A percentile compares a stretch with the other conserved stretches of the same genome.
Evolutionary conservation across 148 eudicot species (phyloP).

Genomic region (Rhododendron ovatum): DNA sequence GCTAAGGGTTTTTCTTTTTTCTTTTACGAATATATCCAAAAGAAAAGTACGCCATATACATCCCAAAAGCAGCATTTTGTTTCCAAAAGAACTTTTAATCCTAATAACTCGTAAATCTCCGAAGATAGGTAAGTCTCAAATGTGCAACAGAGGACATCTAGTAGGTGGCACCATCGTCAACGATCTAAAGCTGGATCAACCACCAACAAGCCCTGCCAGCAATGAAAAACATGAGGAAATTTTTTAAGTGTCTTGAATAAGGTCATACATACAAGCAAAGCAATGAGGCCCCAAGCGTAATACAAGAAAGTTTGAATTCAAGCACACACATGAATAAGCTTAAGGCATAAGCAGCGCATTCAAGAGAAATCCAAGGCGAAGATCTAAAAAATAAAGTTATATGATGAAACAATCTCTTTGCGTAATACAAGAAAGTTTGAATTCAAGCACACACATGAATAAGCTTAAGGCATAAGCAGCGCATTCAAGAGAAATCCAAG

Average conservation of each 20-base stretch:
- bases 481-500: background rate
- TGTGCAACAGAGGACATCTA: background rate
- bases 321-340: background rate
- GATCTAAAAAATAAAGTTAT: background rate
- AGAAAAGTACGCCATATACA: background rate
- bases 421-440: background rate
- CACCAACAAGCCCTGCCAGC: slow-evolving; percentile 4
- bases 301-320: background rate
- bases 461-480: background rate
- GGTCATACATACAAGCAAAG: background rate
- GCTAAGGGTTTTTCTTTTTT: too few species aligned
- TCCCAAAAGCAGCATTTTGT: too few species aligned
- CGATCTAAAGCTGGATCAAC: background rate
- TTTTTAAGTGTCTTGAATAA: background rate
- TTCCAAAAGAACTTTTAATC: background rate
- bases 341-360: background rate
- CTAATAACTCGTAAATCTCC: background rate
- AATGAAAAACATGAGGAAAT: background rate
- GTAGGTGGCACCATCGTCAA: background rate
- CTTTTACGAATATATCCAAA: background rate
- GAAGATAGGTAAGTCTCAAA: too few species aligned
- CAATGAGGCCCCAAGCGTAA: background rate
- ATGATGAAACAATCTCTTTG: background rate
- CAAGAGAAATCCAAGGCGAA: background rate
- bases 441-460: background rate